Base-by-base conservation (phyloP, 176 grass and related monocot genomes). In the Aegilops longissima region DNA sequence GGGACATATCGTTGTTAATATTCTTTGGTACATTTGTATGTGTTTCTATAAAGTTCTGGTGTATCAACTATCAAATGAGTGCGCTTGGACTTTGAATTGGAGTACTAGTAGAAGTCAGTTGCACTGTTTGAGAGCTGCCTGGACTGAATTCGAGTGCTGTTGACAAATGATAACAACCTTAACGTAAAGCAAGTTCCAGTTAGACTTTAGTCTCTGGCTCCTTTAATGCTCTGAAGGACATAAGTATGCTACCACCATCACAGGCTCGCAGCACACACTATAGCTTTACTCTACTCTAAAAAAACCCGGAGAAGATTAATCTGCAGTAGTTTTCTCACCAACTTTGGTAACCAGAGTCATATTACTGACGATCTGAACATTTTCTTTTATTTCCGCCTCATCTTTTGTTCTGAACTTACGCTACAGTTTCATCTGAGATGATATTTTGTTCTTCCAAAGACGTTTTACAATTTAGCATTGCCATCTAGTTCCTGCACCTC, bases 341-440 rank as follows among this genome's bases (percentile, higher is more conserved):
- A 65, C 66, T 68, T 67, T 52, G 49, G 14, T 36, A 58, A 17
- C 5, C 6, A 4, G 0, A 44, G 12, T 24, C 24, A 82, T n/a
- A 76, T 73, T 27, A 67, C 42, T 67, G n/a, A 33, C 4, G 2
- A 56, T 25, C 82, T 59, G 21, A 39, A 12, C 10, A 74, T 66
- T 34, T 75, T 24, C 36, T 79, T 64, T 38, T 20, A 54, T 54
- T 54, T 54, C 51, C 2, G 54, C 0, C 16, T 54, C 51, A 54
- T 54, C 0, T 70, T 68, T 39, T 81, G 0, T 81, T 91, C 56
- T 70, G 45, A 45, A 78, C 38, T 4, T 70, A 30, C 1, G 2
- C 13, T 84, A 9, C 45, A 44, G 58, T 84, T 84, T 9, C 23
- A 29, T n/a, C 36, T 84, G 47, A 81, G 62, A 33, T 66, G 54